Evolutionary conservation across 106 monocot species (phyloP).

Genomic region (Alisma plantagoaquatica): DNA sequence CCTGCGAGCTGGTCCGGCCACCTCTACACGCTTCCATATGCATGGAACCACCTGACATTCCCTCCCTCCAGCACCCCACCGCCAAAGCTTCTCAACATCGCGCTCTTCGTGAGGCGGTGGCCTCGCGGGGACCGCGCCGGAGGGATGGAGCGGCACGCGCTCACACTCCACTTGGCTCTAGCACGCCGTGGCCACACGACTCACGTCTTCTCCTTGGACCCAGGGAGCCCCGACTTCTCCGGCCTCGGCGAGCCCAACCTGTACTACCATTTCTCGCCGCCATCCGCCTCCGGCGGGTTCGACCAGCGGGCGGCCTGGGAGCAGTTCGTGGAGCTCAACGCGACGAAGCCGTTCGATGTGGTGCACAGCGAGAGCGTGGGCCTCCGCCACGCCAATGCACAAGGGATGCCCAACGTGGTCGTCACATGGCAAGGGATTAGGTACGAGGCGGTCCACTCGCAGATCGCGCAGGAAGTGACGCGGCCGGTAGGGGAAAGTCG

Average conservation of each 20-base stretch:
- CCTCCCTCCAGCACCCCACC: conserved; percentile 27
- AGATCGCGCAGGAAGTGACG: conserved; percentile 60
- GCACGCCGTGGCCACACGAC: conserved; percentile 57
- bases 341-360: conserved; percentile 46
- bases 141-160: conserved; percentile 78
- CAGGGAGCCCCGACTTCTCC: conserved; percentile 2
- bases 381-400: conserved; percentile 50
- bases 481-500: conserved; percentile 28
- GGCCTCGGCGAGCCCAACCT: conserved; percentile 1
- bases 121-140: conserved; percentile 47
- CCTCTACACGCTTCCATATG: conserved; percentile 41
- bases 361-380: conserved; percentile 75
- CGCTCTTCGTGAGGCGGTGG: conserved; percentile 82
- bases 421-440: conserved; percentile 87
- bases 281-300: conserved; percentile 47
- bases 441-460: conserved; percentile 76
- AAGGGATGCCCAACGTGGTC: conserved; percentile 40
- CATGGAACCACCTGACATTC: conserved; percentile 68
- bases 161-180: conserved; percentile 71
- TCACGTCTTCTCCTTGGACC: conserved; percentile 36
- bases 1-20: conserved; percentile 5
- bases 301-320: conserved; percentile 61
- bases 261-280: conserved; percentile 41
- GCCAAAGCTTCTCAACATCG: conserved; percentile 47
- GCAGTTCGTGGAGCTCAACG: conserved; percentile 42